These are phyloP conservation scores for Cinnamomum chago DNA, from an alignment of 164 flowering plant species.

Conservation along the genomic window DNA sequence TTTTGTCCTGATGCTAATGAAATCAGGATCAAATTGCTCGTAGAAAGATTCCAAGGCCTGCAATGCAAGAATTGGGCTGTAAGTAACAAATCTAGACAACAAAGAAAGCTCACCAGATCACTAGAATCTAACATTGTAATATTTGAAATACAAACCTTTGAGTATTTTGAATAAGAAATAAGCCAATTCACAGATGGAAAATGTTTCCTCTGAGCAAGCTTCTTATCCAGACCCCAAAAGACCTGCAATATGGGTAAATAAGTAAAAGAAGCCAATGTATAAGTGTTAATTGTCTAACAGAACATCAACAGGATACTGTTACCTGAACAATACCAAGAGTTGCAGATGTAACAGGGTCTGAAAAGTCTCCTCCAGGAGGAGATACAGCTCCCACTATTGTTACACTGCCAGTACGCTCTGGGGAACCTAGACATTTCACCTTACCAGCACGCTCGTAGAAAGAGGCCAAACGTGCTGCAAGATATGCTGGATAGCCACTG, in stretches of 20 bases:
- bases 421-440: conserved; percentile 97
- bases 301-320: not conserved
- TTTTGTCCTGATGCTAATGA: conserved; percentile 92
- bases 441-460: conserved; percentile 99
- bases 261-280: not conserved
- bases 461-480: conserved; percentile 97
- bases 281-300: not conserved
- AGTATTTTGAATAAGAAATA: conserved; percentile 94
- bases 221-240: conserved; percentile 99
- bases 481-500: conserved; percentile 98
- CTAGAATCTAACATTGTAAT: not conserved
- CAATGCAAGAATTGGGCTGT: conserved; percentile 6
- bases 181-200: conserved; percentile 99
- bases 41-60: conserved; percentile 95
- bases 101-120: not conserved
- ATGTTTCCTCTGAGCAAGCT: conserved; percentile 98
- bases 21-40: conserved; percentile 90
- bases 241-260: conserved; percentile 46
- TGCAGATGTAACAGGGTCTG: conserved; percentile 99
- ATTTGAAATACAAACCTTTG: conserved; percentile 41
- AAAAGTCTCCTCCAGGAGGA: conserved; percentile 99
- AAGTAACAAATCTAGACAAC: not conserved
- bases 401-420: conserved; percentile 97
- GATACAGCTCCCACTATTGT: conserved; percentile 99
- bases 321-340: conserved; percentile 99